phyloP scores from a whole-genome alignment of 2,329 filamentous ascomycete genomes.

The Phoma sp. region DNA sequence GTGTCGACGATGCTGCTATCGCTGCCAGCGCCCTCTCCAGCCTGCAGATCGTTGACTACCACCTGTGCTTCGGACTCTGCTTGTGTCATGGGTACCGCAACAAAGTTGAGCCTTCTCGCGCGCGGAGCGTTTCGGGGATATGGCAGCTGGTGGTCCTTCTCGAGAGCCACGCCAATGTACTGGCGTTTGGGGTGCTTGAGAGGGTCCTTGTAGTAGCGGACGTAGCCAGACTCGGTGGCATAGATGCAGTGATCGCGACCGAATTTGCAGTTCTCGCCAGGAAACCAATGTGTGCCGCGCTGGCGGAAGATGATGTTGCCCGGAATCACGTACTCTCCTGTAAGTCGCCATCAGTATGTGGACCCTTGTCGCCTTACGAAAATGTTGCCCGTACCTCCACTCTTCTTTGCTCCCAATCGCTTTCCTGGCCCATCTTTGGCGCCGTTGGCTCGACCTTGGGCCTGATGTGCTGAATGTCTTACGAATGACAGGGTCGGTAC shows the following conservation, averaged over 20 bases:
- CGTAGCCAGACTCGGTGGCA: slow-evolving; percentile 82
- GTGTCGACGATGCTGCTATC: slow-evolving; percentile 40
- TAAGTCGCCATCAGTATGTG: slow-evolving; percentile 14
- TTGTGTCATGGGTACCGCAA: slow-evolving; percentile 53
- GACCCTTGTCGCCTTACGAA: neutral
- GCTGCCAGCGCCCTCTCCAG: slow-evolving; percentile 25
- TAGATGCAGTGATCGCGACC: slow-evolving; percentile 97
- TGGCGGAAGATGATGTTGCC: slow-evolving; percentile 99
- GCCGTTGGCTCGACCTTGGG: slow-evolving; percentile 72
- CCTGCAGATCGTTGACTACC: slow-evolving; percentile 28
- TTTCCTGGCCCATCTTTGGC: slow-evolving; percentile 76
- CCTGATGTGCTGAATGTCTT: slow-evolving; percentile 68
- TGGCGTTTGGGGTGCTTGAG: slow-evolving; percentile 80
- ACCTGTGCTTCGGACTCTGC: slow-evolving; percentile 26
- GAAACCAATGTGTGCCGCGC: slow-evolving; percentile 90
- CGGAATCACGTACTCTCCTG: slow-evolving; percentile 89
- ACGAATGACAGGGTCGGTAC: slow-evolving; percentile 52
- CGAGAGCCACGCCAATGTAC: slow-evolving; percentile 92
- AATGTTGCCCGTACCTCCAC: slow-evolving; percentile 65
- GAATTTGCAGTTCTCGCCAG: slow-evolving; percentile 94
- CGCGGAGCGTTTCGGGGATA: slow-evolving; percentile 75
- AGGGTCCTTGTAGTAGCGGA: slow-evolving; percentile 95
- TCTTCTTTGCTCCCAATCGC: slow-evolving; percentile 92
- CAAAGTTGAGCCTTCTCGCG: slow-evolving; percentile 76
- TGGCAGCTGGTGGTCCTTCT: slow-evolving; percentile 80